Evolutionary conservation across 331 rosid genomes (phyloP).

Genomic region (Quercus phellos): DNA sequence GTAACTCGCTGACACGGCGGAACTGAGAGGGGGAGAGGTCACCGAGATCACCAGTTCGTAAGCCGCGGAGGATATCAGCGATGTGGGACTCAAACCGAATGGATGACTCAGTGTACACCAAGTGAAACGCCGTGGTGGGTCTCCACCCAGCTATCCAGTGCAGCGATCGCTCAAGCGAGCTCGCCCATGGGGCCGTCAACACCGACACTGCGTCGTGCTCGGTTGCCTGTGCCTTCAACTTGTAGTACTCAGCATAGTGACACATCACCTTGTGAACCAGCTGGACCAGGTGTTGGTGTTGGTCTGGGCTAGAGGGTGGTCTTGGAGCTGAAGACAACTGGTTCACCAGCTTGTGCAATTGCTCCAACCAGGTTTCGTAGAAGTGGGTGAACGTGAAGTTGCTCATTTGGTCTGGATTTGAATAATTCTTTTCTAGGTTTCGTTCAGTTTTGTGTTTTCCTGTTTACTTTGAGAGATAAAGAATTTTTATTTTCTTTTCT

Average conservation of each 20-base stretch:
- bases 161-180: constrained; percentile 66
- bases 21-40: constrained; percentile 73
- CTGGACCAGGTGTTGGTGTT: constrained; percentile 8
- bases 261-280: constrained; percentile 46
- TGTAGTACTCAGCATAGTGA: constrained; percentile 53
- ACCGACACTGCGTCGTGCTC: constrained; percentile 47
- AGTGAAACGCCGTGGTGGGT: constrained; percentile 81
- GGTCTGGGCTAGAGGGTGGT: constrained; percentile 26
- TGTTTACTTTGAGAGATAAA: no score
- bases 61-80: constrained; percentile 62
- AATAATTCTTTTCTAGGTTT: no score
- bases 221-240: constrained; percentile 39
- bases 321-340: constrained; percentile 34
- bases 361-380: constrained; percentile 55
- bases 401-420: neutral
- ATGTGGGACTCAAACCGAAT: constrained; percentile 67
- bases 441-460: no score
- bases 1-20: constrained; percentile 64
- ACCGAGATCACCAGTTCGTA: constrained; percentile 74
- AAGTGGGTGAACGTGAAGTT: constrained; percentile 43
- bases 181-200: constrained; percentile 63
- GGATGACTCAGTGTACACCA: constrained; percentile 72
- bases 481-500: no score
- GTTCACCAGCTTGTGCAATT: constrained; percentile 28
- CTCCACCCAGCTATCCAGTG: constrained; percentile 89